Percentiles rank a stretch among this genome's conserved stretches.
phyloP scores from a whole-genome alignment of 1,139 yeast genomes.

The Pichia sp. region DNA sequence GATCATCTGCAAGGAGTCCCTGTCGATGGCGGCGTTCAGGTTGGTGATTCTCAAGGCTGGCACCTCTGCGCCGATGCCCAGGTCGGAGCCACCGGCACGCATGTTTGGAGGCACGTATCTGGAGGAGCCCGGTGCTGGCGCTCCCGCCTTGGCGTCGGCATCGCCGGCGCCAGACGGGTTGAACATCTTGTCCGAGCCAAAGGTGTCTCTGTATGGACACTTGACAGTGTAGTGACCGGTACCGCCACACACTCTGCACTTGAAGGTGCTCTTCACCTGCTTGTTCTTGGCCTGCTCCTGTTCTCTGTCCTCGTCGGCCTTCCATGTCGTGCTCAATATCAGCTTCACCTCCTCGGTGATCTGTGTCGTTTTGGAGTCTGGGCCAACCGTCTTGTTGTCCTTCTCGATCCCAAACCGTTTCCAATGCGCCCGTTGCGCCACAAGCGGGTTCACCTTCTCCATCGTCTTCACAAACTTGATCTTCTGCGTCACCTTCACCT shows the following conservation, averaged over 20 bases:
- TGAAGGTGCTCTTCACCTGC: slow-evolving; percentile 38
- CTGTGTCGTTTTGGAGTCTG: slow-evolving; percentile 84
- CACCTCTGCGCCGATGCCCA: slow-evolving; percentile 53
- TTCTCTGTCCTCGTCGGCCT: slow-evolving; percentile 56
- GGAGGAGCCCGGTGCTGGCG: slow-evolving; percentile 31
- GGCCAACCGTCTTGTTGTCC: slow-evolving; percentile 67
- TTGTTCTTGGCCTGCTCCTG: slow-evolving; percentile 43
- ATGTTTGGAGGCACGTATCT: slow-evolving; percentile 74
- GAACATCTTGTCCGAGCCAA: slow-evolving; percentile 48
- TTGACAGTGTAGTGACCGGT: slow-evolving; percentile 81
- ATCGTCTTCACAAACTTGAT: slow-evolving; percentile 71
- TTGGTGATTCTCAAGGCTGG: slow-evolving; percentile 89
- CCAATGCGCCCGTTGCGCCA: slow-evolving; percentile 74
- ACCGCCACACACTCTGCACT: slow-evolving; percentile 91
- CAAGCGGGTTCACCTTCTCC: slow-evolving; percentile 75
- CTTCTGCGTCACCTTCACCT: slow-evolving; percentile 81
- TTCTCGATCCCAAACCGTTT: slow-evolving; percentile 79
- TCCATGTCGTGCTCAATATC: slow-evolving; percentile 71
- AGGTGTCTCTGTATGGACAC: slow-evolving; percentile 93
- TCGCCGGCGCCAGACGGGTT: slow-evolving; percentile 24
- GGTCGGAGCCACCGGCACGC: slow-evolving; percentile 42
- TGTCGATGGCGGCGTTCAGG: slow-evolving; percentile 52
- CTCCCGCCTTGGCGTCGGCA: slow-evolving; percentile 35
- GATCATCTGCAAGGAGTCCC: slow-evolving; percentile 68
- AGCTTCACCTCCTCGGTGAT: slow-evolving; percentile 69